These are phyloP conservation scores for Morella rubra DNA, from an alignment of 306 rosid genomes.

Conservation along the genomic window DNA sequence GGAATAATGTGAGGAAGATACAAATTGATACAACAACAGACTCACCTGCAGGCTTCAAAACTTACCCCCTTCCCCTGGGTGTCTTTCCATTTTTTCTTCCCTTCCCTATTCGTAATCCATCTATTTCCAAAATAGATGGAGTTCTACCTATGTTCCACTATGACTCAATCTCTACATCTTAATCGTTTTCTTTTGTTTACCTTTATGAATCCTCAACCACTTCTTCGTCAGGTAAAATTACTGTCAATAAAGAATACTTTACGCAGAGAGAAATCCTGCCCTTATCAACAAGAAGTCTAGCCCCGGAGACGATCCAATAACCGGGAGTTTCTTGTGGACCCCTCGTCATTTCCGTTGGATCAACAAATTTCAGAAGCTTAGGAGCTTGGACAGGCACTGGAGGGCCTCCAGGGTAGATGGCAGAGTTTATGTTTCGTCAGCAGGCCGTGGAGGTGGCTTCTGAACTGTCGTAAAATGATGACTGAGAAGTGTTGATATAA, in stretches of 20 bases:
- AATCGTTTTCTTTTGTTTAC: not conserved
- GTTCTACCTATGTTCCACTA: not conserved
- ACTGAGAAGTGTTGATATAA: conserved; percentile 88
- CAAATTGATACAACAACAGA: conserved; percentile 1
- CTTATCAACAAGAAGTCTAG: conserved; percentile 84
- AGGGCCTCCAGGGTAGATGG: conserved; percentile 94
- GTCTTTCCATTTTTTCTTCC: not conserved
- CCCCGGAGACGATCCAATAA: conserved; percentile 97
- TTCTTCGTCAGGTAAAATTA: conserved; percentile 69
- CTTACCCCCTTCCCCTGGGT: not conserved
- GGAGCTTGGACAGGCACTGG: conserved; percentile 89
- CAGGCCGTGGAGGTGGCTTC: conserved; percentile 83
- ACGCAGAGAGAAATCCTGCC: conserved; percentile 81
- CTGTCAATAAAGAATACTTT: conserved; percentile 78
- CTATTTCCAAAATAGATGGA: conserved; percentile 1
- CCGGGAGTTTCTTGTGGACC: conserved; percentile 97
- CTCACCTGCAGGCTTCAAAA: not conserved
- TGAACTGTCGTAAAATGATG: conserved; percentile 87
- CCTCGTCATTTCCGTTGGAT: conserved; percentile 88
- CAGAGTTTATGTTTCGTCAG: conserved; percentile 92
- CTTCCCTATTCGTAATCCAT: not conserved
- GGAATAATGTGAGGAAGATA: conserved; percentile 4
- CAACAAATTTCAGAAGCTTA: conserved; percentile 85
- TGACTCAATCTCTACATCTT: not conserved
- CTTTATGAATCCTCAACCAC: not conserved